These are phyloP conservation scores for Fusarium concolor DNA, from an alignment of 2,329 filamentous ascomycete species.

Conservation along the genomic window DNA sequence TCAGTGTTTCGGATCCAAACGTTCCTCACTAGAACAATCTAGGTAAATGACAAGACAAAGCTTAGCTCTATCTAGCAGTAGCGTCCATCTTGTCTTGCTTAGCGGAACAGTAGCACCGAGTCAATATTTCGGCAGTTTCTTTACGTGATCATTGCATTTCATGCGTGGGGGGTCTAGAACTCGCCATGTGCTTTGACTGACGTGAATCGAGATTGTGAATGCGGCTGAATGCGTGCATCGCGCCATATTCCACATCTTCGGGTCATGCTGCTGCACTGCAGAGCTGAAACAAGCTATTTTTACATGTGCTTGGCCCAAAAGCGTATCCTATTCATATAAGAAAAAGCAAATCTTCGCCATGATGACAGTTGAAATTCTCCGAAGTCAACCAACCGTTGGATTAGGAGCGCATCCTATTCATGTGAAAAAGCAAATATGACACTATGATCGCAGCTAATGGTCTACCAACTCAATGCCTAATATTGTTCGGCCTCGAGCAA, in stretches of 20 bases:
- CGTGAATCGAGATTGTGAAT: background rate
- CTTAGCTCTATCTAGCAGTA: conserved; percentile 1
- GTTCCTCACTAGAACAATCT: background rate
- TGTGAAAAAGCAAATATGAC: background rate
- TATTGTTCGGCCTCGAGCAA: background rate
- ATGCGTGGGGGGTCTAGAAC: conserved; percentile 1
- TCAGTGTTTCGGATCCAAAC: conserved; percentile 10
- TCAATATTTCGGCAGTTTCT: conserved; percentile 1
- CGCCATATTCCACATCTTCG: background rate
- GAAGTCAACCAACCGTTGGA: background rate
- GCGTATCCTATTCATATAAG: background rate
- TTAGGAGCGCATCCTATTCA: background rate
- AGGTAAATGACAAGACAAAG: background rate
- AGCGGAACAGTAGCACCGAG: background rate
- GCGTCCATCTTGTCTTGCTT: background rate
- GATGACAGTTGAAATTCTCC: background rate
- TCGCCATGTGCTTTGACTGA: background rate
- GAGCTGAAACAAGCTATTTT: conserved; percentile 14
- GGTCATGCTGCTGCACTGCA: background rate
- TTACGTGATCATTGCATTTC: background rate
- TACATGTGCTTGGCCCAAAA: background rate
- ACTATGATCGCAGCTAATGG: too few relatives aligned
- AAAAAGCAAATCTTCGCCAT: background rate
- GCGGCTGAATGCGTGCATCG: conserved; percentile 4
- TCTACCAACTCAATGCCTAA: background rate